These are phyloP conservation scores for Camellia japonica DNA, from an alignment of 148 eudicot species.

Conservation along the genomic window DNA sequence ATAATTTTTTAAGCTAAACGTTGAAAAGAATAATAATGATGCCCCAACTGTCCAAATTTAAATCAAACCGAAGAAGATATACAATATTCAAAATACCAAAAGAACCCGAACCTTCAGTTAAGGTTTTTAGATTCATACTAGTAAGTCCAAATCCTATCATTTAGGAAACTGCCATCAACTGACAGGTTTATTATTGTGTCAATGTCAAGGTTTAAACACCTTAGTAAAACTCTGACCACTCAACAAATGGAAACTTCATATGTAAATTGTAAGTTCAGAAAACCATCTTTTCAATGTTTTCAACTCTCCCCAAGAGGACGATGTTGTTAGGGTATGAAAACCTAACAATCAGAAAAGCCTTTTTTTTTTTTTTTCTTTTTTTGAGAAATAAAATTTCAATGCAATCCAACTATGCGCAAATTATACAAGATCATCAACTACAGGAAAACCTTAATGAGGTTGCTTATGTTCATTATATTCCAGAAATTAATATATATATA, in stretches of 20 bases:
- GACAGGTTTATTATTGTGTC: background rate
- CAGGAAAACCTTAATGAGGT: background rate
- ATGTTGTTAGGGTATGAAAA: background rate
- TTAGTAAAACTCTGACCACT: background rate
- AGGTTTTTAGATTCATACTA: background rate
- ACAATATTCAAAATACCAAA: background rate
- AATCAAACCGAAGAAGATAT: background rate
- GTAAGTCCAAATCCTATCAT: conserved; percentile 1
- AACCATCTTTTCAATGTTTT: conserved; percentile 3
- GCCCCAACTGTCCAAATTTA: background rate
- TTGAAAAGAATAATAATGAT: background rate
- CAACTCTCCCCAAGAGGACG: background rate
- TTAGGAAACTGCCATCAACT: background rate
- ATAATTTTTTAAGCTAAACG: background rate
- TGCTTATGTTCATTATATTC: background rate
- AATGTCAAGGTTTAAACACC: background rate
- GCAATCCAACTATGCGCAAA: background rate
- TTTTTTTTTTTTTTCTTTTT: background rate
- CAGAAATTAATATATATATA: background rate
- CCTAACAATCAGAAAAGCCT: background rate
- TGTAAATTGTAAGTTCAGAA: background rate
- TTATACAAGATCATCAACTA: background rate
- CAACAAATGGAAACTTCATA: background rate
- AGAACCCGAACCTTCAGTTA: background rate
- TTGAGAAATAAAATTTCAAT: background rate